Evolutionary conservation across 2,329 filamentous ascomycete genomes (phyloP).

Genomic region (Blastomyces parvus): DNA sequence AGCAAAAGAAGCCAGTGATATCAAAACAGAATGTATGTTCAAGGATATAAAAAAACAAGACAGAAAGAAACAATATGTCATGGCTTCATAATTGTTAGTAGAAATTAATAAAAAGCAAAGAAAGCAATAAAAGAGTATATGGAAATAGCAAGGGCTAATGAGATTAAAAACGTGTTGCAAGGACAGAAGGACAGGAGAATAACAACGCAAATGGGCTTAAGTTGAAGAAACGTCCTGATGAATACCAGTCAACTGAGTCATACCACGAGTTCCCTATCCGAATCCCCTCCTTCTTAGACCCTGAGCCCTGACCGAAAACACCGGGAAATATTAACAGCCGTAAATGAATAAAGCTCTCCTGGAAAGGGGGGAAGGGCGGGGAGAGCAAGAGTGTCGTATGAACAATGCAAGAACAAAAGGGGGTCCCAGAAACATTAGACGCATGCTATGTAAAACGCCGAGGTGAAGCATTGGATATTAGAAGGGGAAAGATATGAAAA

Average conservation of each 20-base stretch:
- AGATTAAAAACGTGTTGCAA: not conserved
- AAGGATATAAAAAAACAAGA: not conserved
- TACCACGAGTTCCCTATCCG: not conserved
- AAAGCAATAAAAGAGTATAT: not conserved
- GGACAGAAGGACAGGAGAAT: not conserved
- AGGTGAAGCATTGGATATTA: not conserved
- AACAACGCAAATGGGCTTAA: too few relatives aligned
- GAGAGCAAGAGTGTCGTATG: not conserved
- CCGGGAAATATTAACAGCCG: not conserved
- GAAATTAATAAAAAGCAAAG: not conserved
- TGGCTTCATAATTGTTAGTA: not conserved
- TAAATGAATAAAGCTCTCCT: not conserved
- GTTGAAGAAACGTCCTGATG: not conserved
- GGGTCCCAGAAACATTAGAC: not conserved
- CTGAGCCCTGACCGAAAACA: slow-evolving; percentile 1
- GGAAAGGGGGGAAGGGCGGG: not conserved
- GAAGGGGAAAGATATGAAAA: not conserved
- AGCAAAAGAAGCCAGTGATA: not conserved
- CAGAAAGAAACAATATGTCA: not conserved
- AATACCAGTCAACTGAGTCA: not conserved
- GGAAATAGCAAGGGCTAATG: not conserved
- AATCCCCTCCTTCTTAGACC: not conserved
- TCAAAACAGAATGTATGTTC: not conserved
- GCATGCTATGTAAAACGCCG: slow-evolving; percentile 4
- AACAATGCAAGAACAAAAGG: not conserved